Evolutionary conservation across 345 rosid species (phyloP).

Genomic region (Moricandia moricandioides): DNA sequence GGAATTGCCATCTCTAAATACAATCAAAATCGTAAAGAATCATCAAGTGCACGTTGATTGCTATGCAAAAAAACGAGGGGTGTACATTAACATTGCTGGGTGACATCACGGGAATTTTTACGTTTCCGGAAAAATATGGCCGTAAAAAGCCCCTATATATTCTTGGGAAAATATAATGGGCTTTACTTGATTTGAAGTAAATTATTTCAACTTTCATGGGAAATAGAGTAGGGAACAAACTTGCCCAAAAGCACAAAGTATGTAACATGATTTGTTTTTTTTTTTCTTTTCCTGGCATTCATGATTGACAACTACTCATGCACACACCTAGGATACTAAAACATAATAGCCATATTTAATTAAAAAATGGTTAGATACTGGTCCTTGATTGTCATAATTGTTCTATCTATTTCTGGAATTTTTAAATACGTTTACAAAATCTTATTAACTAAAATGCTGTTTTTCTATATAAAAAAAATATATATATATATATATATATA

Average conservation of each 20-base stretch:
- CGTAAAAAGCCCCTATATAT: too few relatives aligned
- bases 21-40: too few relatives aligned
- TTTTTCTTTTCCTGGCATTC: conserved; percentile 17
- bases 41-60: too few relatives aligned
- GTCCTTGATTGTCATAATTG: conserved; percentile 26
- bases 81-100: too few relatives aligned
- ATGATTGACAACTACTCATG: conserved; percentile 38
- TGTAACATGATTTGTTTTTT: conserved; percentile 16
- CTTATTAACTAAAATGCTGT: conserved; percentile 5
- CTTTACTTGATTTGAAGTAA: neutral
- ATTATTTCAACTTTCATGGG: neutral
- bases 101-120: too few relatives aligned
- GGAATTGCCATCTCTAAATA: neutral
- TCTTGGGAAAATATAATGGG: neutral
- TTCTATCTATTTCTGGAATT: conserved; percentile 30
- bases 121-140: too few relatives aligned
- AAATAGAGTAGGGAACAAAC: neutral
- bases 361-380: conserved; percentile 18
- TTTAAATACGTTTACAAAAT: neutral
- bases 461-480: neutral
- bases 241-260: neutral
- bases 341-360: conserved; percentile 14
- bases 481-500: too few relatives aligned
- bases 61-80: too few relatives aligned
- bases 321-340: conserved; percentile 33